Conservation (phyloP, 371 early-diverging fungal genomes). For the Rhizopus microsporus region DNA sequence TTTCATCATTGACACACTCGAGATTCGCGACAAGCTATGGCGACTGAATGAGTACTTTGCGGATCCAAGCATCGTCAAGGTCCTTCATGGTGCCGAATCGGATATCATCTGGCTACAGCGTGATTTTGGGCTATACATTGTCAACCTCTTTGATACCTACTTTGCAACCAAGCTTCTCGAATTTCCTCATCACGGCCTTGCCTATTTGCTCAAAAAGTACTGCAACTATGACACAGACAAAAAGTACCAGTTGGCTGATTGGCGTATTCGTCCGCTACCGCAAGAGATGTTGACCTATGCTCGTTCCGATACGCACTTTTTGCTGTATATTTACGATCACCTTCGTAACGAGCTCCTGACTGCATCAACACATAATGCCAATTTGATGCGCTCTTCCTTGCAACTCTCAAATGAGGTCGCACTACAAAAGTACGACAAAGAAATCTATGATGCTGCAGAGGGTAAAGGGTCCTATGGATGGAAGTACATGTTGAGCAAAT, state of each 20-base stretch:
- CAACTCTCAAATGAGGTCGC: conserved; percentile 71
- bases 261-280: conserved; percentile 94
- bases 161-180: conserved; percentile 85
- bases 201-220: conserved; percentile 79
- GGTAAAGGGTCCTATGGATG: conserved; percentile 82
- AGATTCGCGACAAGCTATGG: conserved; percentile 76
- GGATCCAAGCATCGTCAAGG: conserved; percentile 88
- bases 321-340: conserved; percentile 90
- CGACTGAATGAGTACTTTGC: conserved; percentile 83
- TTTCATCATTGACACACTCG: conserved; percentile 89
- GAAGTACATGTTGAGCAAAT: conserved; percentile 66
- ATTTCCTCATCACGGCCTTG: conserved; percentile 76
- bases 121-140: conserved; percentile 96
- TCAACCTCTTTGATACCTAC: conserved; percentile 95
- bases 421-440: conserved; percentile 73
- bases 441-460: conserved; percentile 73
- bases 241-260: conserved; percentile 94
- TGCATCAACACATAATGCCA: conserved; percentile 49
- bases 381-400: conserved; percentile 68
- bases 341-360: conserved; percentile 82
- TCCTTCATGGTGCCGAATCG: conserved; percentile 94
- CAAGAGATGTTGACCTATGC: conserved; percentile 93
- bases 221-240: conserved; percentile 88
- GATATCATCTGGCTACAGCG: conserved; percentile 98
- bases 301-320: conserved; percentile 93